Evolutionary conservation across 2,329 filamentous ascomycete genomes (phyloP), one percentile per base, ranked within the genome.

Genomic region (Fusarium dlaminii): DNA sequence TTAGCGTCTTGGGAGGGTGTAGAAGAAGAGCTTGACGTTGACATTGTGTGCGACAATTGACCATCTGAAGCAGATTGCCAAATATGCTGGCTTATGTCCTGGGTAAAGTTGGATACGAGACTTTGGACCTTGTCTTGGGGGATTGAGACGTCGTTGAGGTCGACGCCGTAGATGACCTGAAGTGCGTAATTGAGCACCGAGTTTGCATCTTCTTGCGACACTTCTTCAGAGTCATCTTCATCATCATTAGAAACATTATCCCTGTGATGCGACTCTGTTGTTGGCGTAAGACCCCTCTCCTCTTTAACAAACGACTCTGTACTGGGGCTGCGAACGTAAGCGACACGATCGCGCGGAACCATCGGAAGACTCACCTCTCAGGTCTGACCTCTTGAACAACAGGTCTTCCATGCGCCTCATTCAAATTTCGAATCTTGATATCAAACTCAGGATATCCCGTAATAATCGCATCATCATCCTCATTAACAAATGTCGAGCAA

Each of bases 401-500:
- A 37, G 63, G 51, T 49, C 52, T 59, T 5, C 36, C 32, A 5
- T 66, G 68, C 1, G 52, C 51, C n/a, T 76, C 74, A 34, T 72
- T 37, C 15, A 75, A 37, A 8, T 72, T 71, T 5, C 68, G 66
- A 37, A 78, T 69, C 64, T 79, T 79, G 9, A 79, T 59, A 18
- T 77, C 77, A 37, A 79, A 70, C 11, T 81, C 77, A 6, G 75
- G 74, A 45, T 79, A 80, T 13, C 74, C 79, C 15, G 77, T 76
- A 12, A 78, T 34, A 17, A 79, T 63, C 3, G 70, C 70, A 30
- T 73, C 72, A 7, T 83, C 80, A 40, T 81, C 80, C 13, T 83
- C 81, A 42, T 83, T 82, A 43, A 83, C 80, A 68, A 82, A 82
- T 0, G 82, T 83, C 20, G 81, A 84, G 34, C 82, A 83, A 8